These are phyloP conservation scores for Ophiobolus disseminans DNA, from an alignment of 2,329 filamentous ascomycete genomes.

Conservation along the genomic window DNA sequence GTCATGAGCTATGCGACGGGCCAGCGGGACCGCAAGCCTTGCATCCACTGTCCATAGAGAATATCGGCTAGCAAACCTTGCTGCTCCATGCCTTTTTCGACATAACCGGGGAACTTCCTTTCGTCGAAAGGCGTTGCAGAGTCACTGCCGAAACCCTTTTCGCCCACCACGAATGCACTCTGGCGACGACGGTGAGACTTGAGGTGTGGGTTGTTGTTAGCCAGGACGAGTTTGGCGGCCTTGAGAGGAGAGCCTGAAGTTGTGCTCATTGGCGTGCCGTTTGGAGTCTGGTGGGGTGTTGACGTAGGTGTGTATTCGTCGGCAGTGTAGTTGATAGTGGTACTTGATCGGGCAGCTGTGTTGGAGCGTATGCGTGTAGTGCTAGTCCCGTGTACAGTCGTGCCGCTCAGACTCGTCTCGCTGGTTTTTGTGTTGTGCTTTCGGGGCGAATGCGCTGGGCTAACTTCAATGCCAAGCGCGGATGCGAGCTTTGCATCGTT, in stretches of 20 bases:
- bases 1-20: conserved; percentile 36
- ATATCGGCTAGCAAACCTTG: conserved; percentile 88
- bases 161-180: conserved; percentile 50
- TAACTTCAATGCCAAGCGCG: conserved; percentile 51
- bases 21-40: conserved; percentile 71
- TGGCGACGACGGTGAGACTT: conserved; percentile 71
- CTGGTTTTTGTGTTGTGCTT: conserved; percentile 43
- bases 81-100: conserved; percentile 84
- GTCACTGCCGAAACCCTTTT: conserved; percentile 53
- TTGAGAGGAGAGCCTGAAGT: conserved; percentile 54
- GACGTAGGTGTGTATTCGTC: conserved; percentile 24
- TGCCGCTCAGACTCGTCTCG: conserved; percentile 42
- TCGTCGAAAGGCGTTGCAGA: conserved; percentile 45
- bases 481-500: conserved; percentile 70
- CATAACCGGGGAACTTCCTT: conserved; percentile 64
- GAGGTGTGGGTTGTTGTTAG: conserved; percentile 83
- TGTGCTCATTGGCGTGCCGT: conserved; percentile 38
- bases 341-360: conserved; percentile 24
- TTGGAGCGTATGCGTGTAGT: conserved; percentile 44
- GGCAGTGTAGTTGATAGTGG: conserved; percentile 26
- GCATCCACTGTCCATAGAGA: conserved; percentile 88
- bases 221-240: conserved; percentile 73
- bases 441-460: conserved; percentile 29
- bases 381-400: conserved; percentile 43
- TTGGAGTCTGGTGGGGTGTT: conserved; percentile 30